A percentile compares a stretch with the other conserved stretches of the same genome.
Evolutionary conservation across 768 basidiomycete species (phyloP).

Genomic region (Tylopilus intermedius): DNA sequence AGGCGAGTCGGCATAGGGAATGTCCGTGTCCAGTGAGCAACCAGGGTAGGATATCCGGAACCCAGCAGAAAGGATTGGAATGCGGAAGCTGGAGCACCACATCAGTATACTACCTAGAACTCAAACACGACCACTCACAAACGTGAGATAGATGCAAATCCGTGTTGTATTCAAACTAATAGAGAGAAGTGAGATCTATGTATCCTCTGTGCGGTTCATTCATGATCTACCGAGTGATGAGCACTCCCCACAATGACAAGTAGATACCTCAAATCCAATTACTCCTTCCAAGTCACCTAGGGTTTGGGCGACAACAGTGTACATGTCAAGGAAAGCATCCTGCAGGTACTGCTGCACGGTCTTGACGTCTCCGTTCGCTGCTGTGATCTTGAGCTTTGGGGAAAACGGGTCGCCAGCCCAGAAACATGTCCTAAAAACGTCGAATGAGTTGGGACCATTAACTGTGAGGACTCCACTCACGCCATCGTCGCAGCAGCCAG

Average conservation of each 20-base stretch:
- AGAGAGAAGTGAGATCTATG: conserved; percentile 73
- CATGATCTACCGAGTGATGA: conserved; percentile 56
- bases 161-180: conserved; percentile 89
- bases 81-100: conserved; percentile 58
- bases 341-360: conserved; percentile 82
- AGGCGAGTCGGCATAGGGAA: conserved; percentile 83
- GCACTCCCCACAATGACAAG: background rate
- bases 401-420: conserved; percentile 90
- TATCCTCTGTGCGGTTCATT: conserved; percentile 96
- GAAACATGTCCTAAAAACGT: conserved; percentile 69
- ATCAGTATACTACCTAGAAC: background rate
- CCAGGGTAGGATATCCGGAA: conserved; percentile 73
- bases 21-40: conserved; percentile 78
- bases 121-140: conserved; percentile 44
- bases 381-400: conserved; percentile 59
- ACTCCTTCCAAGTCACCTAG: conserved; percentile 76
- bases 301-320: conserved; percentile 57
- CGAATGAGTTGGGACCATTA: background rate
- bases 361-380: conserved; percentile 43
- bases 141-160: conserved; percentile 82
- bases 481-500: conserved; percentile 91
- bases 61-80: conserved; percentile 91
- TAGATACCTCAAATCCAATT: conserved; percentile 79
- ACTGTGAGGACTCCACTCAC: conserved; percentile 38
- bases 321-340: conserved; percentile 73